Conservation (phyloP, 345 rosid species). For the Angophora floribunda region DNA sequence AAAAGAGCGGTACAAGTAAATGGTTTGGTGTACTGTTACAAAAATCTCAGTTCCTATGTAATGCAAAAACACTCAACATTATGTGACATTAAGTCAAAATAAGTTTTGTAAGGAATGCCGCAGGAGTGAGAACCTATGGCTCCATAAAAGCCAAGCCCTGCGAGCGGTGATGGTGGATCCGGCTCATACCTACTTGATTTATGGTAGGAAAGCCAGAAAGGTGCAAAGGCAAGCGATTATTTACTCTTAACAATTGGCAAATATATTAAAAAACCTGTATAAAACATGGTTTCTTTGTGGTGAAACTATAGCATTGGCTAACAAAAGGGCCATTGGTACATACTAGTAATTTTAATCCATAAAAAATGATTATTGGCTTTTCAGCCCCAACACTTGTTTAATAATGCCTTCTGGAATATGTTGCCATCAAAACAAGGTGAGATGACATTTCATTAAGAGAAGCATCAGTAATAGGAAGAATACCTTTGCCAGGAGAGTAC, state of each 20-base stretch:
- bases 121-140: background rate
- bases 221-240: background rate
- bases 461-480: background rate
- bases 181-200: background rate
- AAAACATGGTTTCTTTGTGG: background rate
- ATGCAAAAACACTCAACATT: background rate
- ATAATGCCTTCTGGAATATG: background rate
- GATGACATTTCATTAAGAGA: background rate
- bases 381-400: background rate
- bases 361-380: background rate
- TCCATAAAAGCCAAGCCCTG: background rate
- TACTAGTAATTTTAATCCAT: background rate
- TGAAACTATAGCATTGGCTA: background rate
- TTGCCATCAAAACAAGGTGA: background rate
- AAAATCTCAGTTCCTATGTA: background rate
- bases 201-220: background rate
- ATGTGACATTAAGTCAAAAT: background rate
- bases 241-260: background rate
- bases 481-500: constrained; percentile 90
- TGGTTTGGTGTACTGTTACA: background rate
- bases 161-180: background rate
- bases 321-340: background rate
- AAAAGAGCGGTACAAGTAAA: background rate
- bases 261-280: background rate
- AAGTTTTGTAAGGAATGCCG: background rate